Evolutionary conservation across 1,139 yeast species (phyloP).

Genomic region (Taphrina populina): DNA sequence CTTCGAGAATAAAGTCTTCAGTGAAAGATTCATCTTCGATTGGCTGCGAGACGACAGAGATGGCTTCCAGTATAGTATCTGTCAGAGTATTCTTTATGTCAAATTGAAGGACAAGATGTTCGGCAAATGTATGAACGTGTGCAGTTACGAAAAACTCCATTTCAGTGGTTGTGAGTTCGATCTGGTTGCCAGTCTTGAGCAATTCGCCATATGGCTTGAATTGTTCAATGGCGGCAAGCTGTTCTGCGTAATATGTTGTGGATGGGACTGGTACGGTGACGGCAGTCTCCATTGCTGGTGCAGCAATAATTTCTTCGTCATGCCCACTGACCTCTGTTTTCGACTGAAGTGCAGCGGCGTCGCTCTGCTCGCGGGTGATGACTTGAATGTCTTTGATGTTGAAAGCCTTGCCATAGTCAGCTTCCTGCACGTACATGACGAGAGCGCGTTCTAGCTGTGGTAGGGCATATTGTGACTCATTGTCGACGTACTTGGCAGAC

Average conservation of each 20-base stretch:
- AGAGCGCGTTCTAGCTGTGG: slow-evolving; percentile 74
- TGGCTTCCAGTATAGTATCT: slow-evolving; percentile 73
- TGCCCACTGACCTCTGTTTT: slow-evolving; percentile 48
- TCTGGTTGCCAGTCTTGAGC: slow-evolving; percentile 62
- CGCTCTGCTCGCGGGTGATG: slow-evolving; percentile 62
- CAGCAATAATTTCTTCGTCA: slow-evolving; percentile 32
- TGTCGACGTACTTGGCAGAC: slow-evolving; percentile 51
- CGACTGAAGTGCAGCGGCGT: slow-evolving; percentile 58
- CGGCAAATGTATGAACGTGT: slow-evolving; percentile 74
- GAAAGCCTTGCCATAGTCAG: slow-evolving; percentile 65
- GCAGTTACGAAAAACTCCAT: slow-evolving; percentile 89
- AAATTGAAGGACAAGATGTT: slow-evolving; percentile 74
- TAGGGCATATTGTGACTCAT: slow-evolving; percentile 69
- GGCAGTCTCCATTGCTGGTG: slow-evolving; percentile 37
- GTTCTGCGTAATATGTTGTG: slow-evolving; percentile 66
- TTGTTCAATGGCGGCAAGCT: slow-evolving; percentile 66
- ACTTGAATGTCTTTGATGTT: slow-evolving; percentile 67
- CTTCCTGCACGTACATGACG: slow-evolving; percentile 64
- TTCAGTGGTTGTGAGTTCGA: slow-evolving; percentile 82
- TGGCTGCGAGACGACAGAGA: slow-evolving; percentile 69
- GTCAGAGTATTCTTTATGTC: slow-evolving; percentile 81
- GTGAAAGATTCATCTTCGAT: slow-evolving; percentile 51
- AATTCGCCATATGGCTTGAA: slow-evolving; percentile 69
- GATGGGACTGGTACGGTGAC: slow-evolving; percentile 44
- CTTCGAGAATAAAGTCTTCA: slow-evolving; percentile 74